Base-by-base conservation (phyloP, 176 grass and related monocot genomes). In the Ampelocalamus luodianensis region DNA sequence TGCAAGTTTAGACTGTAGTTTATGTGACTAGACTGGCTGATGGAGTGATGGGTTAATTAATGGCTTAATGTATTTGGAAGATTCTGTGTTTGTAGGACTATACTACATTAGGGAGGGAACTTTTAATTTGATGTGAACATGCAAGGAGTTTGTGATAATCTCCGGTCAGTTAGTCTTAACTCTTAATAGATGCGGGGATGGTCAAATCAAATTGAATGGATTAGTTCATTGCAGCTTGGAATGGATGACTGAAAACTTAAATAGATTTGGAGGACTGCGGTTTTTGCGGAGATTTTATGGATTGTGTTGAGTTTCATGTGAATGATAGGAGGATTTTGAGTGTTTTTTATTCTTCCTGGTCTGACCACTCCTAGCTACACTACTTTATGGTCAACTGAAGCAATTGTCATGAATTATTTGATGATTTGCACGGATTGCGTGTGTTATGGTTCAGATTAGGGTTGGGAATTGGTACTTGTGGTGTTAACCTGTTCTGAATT, bases 11-110 rank as follows among this genome's bases (percentile, higher is more conserved):
- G 10, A 9, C 3, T 81, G 32, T 55, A 56, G 3, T 32, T 32
- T 29, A 37, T 17, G 13, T 16, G 24, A 68, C 20, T 69, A 17
- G 27, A 65, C 7, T 71, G 13, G 53, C 22, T 70, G 39, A 50
- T 71, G 1, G 10, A 29, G 29, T 29, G 29, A 29, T 29, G 29
- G 29, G 44, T 44, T 71, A 4, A 61, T 85, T 26, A 27, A 8
- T 78, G 34, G 27, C 48, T 26, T 38, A 5, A 71, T 62, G 20
- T 51, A 34, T 86, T 63, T 38, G 20, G 53, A 78, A 12, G 51
- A 78, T 48, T 46, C 45, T 49, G 26, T 27, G 67, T 56, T 71
- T 73, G 10, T n/a, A 83, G n/a, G 20, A 74, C 20, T 39, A 37
- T 13, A 49, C 22, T 79, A 72, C 12, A 49, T 64, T 72, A 51